Conservation (phyloP, 257 asterid genomes). For the Datura wrightii region DNA sequence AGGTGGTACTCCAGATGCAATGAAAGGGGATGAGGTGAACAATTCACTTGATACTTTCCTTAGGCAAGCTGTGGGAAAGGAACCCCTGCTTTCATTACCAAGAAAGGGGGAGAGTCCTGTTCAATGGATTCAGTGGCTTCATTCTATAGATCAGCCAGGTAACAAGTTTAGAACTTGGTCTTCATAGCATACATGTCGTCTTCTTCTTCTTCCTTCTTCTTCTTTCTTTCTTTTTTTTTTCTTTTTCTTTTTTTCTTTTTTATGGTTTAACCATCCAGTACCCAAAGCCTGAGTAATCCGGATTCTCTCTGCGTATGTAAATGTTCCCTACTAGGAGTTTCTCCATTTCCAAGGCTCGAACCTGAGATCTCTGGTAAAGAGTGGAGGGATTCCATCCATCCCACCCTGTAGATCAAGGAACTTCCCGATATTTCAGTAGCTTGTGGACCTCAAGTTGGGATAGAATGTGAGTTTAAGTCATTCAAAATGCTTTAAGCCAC, state of each 20-base stretch:
- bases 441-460: conserved; percentile 21
- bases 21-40: conserved; percentile 65
- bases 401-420: conserved; percentile 8
- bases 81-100: conserved; percentile 66
- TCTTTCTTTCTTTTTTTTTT: too few species aligned
- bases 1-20: conserved; percentile 62
- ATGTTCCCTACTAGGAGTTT: background rate
- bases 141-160: conserved; percentile 87
- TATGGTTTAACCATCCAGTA: conserved; percentile 8
- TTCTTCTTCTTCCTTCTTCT: too few species aligned
- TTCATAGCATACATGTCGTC: background rate
- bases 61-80: conserved; percentile 71
- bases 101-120: conserved; percentile 73
- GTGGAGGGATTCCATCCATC: conserved; percentile 12
- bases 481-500: background rate
- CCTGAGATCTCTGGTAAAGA: background rate
- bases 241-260: background rate
- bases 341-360: background rate
- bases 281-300: background rate
- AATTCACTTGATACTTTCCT: conserved; percentile 64
- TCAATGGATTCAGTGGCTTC: conserved; percentile 82
- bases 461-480: conserved; percentile 18
- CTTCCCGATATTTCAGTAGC: background rate
- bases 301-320: background rate
- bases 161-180: conserved; percentile 18